Conservation (phyloP, 192 early-diverging fungal species). For the Linnemannia hyalina region DNA sequence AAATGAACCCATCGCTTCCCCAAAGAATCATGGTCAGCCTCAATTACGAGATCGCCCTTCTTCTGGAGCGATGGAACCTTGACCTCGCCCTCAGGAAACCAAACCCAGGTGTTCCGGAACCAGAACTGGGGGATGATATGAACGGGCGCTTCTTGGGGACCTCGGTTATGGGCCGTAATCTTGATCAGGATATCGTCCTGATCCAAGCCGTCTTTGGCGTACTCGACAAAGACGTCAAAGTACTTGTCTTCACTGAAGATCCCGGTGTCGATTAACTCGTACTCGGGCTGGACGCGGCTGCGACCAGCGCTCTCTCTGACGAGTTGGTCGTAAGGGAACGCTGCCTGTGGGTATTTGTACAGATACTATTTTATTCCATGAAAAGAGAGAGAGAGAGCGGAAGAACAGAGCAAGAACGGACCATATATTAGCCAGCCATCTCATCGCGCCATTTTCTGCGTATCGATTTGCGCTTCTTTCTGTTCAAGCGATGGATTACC, state of each 20-base stretch:
- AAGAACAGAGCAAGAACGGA: background rate
- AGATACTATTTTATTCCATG: constrained; percentile 16
- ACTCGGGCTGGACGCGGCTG: constrained; percentile 29
- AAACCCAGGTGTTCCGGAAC: constrained; percentile 49
- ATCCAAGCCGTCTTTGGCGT: constrained; percentile 45
- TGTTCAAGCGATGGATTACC: constrained; percentile 6
- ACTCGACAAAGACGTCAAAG: constrained; percentile 56
- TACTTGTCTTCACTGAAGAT: constrained; percentile 52
- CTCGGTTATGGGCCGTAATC: constrained; percentile 50
- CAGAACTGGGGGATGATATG: constrained; percentile 43
- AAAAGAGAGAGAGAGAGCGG: background rate
- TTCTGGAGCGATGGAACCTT: constrained; percentile 31
- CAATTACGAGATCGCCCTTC: constrained; percentile 2
- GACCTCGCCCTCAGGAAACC: constrained; percentile 40
- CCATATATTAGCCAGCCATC: background rate
- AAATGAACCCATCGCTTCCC: constrained; percentile 41
- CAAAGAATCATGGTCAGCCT: constrained; percentile 34
- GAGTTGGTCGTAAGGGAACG: constrained; percentile 47
- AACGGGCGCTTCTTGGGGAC: constrained; percentile 32
- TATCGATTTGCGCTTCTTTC: background rate
- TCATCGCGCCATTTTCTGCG: background rate
- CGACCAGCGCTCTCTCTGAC: constrained; percentile 18
- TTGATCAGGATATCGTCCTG: constrained; percentile 48
- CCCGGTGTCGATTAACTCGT: constrained; percentile 45
- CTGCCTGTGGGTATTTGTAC: constrained; percentile 54